Percentiles rank a stretch among this genome's conserved stretches.
Conservation (phyloP, 2,329 filamentous ascomycete species). For the Fusarium torulosum region DNA sequence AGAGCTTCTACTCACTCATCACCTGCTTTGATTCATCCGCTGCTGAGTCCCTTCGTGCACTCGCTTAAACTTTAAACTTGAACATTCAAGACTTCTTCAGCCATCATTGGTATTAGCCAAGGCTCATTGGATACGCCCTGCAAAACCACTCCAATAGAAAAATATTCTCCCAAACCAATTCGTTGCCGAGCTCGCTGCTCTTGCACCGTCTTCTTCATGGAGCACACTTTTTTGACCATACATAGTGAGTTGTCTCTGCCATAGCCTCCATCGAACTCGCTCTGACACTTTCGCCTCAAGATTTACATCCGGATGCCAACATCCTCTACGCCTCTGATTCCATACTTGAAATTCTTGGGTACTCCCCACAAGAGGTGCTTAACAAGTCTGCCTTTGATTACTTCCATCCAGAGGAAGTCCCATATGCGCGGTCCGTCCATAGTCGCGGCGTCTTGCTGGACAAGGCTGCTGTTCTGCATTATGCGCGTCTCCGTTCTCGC, state of each 20-base stretch:
- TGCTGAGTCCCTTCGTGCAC: slow-evolving; percentile 10
- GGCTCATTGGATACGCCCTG: slow-evolving; percentile 6
- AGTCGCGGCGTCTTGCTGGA: slow-evolving; percentile 80
- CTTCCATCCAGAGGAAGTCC: slow-evolving; percentile 85
- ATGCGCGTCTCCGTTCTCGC: slow-evolving; percentile 77
- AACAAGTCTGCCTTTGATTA: slow-evolving; percentile 86
- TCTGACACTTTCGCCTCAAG: slow-evolving; percentile 50
- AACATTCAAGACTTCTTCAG: slow-evolving; percentile 16
- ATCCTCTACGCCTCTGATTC: slow-evolving; percentile 89
- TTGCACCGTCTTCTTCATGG: slow-evolving; percentile 63
- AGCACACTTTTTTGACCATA: slow-evolving; percentile 92
- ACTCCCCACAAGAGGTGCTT: slow-evolving; percentile 79
- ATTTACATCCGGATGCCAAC: slow-evolving; percentile 79
- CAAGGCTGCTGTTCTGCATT: slow-evolving; percentile 86
- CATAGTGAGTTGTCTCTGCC: slow-evolving; percentile 72
- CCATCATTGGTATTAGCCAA: slow-evolving; percentile 36
- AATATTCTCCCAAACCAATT: slow-evolving; percentile 7
- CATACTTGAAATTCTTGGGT: slow-evolving; percentile 85
- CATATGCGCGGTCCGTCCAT: slow-evolving; percentile 79
- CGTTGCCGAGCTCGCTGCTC: slow-evolving; percentile 37
- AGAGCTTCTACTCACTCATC: slow-evolving; percentile 35
- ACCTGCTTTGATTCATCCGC: slow-evolving; percentile 10
- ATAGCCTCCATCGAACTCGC: too few relatives aligned
- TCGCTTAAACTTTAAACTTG: slow-evolving; percentile 7
- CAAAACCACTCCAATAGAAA: slow-evolving; percentile 4